phyloP scores from a whole-genome alignment of 148 eudicot species.

The Fagopyrum esculentum region DNA sequence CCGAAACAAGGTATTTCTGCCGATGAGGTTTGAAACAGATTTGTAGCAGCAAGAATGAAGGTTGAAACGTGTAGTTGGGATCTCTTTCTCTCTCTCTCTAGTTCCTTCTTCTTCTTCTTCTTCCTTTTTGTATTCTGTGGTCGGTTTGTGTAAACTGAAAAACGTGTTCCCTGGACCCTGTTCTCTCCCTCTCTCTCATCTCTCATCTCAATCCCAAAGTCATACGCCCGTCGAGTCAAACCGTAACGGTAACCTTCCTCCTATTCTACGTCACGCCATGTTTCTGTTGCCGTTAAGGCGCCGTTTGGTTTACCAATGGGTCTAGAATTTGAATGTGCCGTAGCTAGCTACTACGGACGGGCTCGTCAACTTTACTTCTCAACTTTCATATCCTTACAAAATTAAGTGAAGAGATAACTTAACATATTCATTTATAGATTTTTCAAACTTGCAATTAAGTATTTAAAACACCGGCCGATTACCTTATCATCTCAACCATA shows the following conservation, averaged over 20 bases:
- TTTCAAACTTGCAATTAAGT: too few species aligned
- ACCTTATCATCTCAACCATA: too few species aligned
- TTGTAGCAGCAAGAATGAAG: not conserved
- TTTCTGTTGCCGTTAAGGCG: not conserved
- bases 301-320: not conserved
- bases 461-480: too few species aligned
- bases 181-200: not conserved
- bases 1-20: not conserved
- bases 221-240: slow-evolving; percentile 10
- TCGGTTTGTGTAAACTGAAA: slow-evolving; percentile 10
- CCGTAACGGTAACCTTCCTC: slow-evolving; percentile 12
- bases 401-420: too few species aligned
- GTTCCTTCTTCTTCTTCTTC: not conserved
- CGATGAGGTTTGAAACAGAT: not conserved
- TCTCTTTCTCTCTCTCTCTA: not conserved
- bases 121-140: not conserved
- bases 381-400: too few species aligned
- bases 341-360: too few species aligned
- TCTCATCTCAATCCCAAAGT: not conserved
- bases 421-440: too few species aligned
- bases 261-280: not conserved
- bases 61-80: not conserved
- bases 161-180: slow-evolving; percentile 12
- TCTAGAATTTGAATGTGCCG: not conserved
- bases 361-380: too few species aligned